Percentiles rank a stretch among this genome's conserved stretches.
These are phyloP conservation scores for Fraxinus sp. DNA, from an alignment of 305 asterid genomes.

Conservation along the genomic window DNA sequence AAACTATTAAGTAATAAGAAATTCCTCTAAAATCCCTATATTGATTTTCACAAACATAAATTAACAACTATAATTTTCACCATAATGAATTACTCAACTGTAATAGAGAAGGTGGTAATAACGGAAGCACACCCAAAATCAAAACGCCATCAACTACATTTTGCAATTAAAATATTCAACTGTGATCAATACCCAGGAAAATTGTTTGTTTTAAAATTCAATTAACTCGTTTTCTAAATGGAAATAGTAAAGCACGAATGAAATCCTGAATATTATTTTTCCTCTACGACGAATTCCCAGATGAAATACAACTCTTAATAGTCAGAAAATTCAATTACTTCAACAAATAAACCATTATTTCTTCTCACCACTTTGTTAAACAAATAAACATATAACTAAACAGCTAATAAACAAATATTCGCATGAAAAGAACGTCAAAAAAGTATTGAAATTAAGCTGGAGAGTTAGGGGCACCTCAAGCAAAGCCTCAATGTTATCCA, in stretches of 20 bases:
- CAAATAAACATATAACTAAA: background rate
- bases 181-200: background rate
- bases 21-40: background rate
- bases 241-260: background rate
- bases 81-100: background rate
- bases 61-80: background rate
- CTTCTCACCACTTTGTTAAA: background rate
- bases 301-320: background rate
- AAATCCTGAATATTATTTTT: background rate
- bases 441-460: background rate
- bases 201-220: background rate
- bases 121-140: background rate
- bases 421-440: background rate
- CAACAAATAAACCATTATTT: background rate
- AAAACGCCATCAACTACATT: background rate
- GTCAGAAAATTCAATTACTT: background rate
- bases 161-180: background rate
- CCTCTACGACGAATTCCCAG: background rate
- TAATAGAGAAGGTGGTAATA: background rate
- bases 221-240: background rate
- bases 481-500: conserved; percentile 42
- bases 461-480: conserved; percentile 41
- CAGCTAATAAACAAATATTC: background rate
- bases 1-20: background rate
- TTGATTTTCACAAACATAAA: background rate